Percentiles rank a stretch among this genome's conserved stretches.
These are phyloP conservation scores for Tolypocladium cylindrosporum DNA, from an alignment of 2,329 filamentous ascomycete species.

Conservation along the genomic window DNA sequence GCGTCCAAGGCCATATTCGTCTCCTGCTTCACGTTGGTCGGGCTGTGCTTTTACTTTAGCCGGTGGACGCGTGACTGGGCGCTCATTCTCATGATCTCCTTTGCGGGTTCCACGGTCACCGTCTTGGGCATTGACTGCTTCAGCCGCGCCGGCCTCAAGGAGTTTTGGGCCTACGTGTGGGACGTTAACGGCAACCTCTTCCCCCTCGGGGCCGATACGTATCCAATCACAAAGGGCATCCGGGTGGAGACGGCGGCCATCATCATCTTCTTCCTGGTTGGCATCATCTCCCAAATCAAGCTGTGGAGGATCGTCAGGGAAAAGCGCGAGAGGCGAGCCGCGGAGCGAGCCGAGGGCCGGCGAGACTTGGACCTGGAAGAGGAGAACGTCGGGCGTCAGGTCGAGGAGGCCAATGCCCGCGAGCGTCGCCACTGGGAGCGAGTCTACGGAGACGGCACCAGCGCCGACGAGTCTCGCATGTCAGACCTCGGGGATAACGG, in stretches of 20 bases:
- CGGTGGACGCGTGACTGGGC: slow-evolving; percentile 69
- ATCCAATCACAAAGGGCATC: slow-evolving; percentile 79
- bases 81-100: slow-evolving; percentile 66
- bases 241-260: slow-evolving; percentile 74
- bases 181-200: slow-evolving; percentile 70
- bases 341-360: slow-evolving; percentile 38
- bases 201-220: slow-evolving; percentile 64
- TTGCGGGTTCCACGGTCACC: slow-evolving; percentile 68
- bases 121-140: slow-evolving; percentile 88
- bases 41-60: slow-evolving; percentile 69
- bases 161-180: slow-evolving; percentile 96
- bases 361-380: slow-evolving; percentile 54
- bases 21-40: slow-evolving; percentile 54
- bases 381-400: slow-evolving; percentile 55
- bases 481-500: slow-evolving; percentile 41
- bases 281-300: slow-evolving; percentile 74
- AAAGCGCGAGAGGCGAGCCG: slow-evolving; percentile 42
- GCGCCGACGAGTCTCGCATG: slow-evolving; percentile 28
- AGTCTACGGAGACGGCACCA: slow-evolving; percentile 55
- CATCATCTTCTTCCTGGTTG: slow-evolving; percentile 63
- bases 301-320: slow-evolving; percentile 74
- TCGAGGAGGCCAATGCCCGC: slow-evolving; percentile 51
- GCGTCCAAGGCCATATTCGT: slow-evolving; percentile 67
- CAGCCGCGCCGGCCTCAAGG: slow-evolving; percentile 79
- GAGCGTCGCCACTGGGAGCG: slow-evolving; percentile 68